phyloP scores from a whole-genome alignment of 2,329 filamentous ascomycete genomes.

The Trichoderma asperellum region DNA sequence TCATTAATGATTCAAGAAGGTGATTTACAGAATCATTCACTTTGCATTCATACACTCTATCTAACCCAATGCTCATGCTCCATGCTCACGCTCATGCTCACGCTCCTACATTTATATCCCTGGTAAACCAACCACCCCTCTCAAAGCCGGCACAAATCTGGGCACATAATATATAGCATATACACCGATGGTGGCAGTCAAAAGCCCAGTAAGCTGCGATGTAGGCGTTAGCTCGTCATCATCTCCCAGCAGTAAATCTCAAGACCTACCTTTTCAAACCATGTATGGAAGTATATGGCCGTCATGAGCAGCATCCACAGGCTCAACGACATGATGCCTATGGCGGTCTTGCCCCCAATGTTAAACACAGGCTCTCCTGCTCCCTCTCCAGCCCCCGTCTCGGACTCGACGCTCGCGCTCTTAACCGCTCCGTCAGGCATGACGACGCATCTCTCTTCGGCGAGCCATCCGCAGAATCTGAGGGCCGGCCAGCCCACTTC shows the following conservation, averaged over 20 bases:
- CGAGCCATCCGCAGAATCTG: slow-evolving; percentile 45
- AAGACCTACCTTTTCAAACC: slow-evolving; percentile 86
- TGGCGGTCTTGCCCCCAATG: slow-evolving; percentile 59
- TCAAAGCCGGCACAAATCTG: slow-evolving; percentile 52
- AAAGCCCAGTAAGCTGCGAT: slow-evolving; percentile 56
- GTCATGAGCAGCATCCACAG: slow-evolving; percentile 99
- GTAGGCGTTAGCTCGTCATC: slow-evolving; percentile 35
- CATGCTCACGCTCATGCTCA: background rate
- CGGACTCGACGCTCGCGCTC: slow-evolving; percentile 56
- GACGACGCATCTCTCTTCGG: slow-evolving; percentile 68
- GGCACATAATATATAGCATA: slow-evolving; percentile 58
- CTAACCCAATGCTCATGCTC: background rate
- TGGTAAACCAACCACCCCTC: slow-evolving; percentile 54
- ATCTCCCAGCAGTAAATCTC: background rate
- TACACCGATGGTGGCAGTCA: slow-evolving; percentile 52
- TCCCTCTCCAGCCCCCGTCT: slow-evolving; percentile 35
- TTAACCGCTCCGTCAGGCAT: slow-evolving; percentile 69
- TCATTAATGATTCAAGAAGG: background rate
- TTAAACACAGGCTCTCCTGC: slow-evolving; percentile 43
- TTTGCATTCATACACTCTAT: background rate
- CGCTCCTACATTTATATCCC: slow-evolving; percentile 48
- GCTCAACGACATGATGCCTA: slow-evolving; percentile 69
- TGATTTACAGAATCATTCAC: slow-evolving; percentile 1
- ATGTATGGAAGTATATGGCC: slow-evolving; percentile 97
- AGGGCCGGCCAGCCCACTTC: slow-evolving; percentile 69